phyloP scores from a whole-genome alignment of 1,139 yeast genomes.

The Geotrichum cucujoidarum region DNA sequence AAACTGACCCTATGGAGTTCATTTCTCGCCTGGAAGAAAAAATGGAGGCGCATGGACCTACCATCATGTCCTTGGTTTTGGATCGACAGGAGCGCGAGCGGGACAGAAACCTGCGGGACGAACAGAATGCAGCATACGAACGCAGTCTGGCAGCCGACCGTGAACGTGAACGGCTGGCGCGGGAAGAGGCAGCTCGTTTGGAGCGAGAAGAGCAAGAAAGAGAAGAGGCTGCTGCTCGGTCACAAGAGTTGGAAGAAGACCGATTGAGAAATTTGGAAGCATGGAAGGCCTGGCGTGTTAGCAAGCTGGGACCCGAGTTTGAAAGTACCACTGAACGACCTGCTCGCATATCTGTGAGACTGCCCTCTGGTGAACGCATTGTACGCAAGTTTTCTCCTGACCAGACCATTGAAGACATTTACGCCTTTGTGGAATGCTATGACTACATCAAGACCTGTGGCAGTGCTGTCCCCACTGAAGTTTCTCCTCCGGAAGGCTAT shows the following conservation, averaged over 20 bases:
- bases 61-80: constrained; percentile 51
- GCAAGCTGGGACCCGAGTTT: constrained; percentile 20
- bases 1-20: constrained; percentile 35
- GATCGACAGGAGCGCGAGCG: constrained; percentile 59
- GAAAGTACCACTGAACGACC: constrained; percentile 22
- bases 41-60: constrained; percentile 55
- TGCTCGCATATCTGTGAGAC: constrained; percentile 46
- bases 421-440: constrained; percentile 54
- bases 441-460: constrained; percentile 23
- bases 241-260: constrained; percentile 16
- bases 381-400: constrained; percentile 50
- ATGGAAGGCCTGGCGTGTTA: constrained; percentile 31
- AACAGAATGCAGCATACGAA: constrained; percentile 77
- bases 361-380: constrained; percentile 57
- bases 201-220: constrained; percentile 32
- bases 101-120: constrained; percentile 57
- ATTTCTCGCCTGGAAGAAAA: constrained; percentile 32
- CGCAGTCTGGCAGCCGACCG: constrained; percentile 59
- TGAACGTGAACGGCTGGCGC: constrained; percentile 39
- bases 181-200: constrained; percentile 33
- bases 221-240: constrained; percentile 14
- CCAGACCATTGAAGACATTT: constrained; percentile 55
- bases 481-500: constrained; percentile 39
- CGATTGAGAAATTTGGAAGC: constrained; percentile 22
- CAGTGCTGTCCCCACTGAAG: constrained; percentile 1